Evolutionary conservation across 1,284 basidiomycete species (phyloP).

Genomic region (Abortiporus biennis): DNA sequence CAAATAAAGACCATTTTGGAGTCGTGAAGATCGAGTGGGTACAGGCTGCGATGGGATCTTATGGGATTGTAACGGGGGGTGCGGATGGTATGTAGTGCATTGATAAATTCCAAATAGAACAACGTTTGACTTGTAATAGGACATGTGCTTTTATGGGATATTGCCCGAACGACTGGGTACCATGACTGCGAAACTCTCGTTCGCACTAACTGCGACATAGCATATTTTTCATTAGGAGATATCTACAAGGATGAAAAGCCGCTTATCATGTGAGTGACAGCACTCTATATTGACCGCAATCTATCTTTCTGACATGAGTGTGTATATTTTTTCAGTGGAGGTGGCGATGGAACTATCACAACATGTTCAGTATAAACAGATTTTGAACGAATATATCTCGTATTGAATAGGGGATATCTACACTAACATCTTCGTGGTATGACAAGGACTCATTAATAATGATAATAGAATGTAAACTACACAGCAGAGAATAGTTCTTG

Average conservation of each 20-base stretch:
- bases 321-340: neutral
- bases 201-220: conserved; percentile 48
- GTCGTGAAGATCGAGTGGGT: conserved; percentile 54
- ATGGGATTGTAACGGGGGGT: conserved; percentile 55
- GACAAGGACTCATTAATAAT: too few species aligned
- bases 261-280: conserved; percentile 54
- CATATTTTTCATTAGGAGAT: conserved; percentile 55
- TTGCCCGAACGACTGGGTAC: conserved; percentile 29
- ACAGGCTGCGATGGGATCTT: conserved; percentile 30
- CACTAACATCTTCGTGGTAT: too few species aligned
- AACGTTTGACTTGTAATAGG: conserved; percentile 36
- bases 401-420: too few species aligned
- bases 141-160: conserved; percentile 63
- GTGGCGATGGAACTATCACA: neutral
- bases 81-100: conserved; percentile 43
- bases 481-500: too few species aligned
- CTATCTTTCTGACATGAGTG: too few species aligned
- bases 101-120: conserved; percentile 5
- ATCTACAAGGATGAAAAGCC: conserved; percentile 41
- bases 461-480: too few species aligned
- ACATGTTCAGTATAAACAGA: too few species aligned
- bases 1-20: conserved; percentile 37
- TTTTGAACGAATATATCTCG: too few species aligned
- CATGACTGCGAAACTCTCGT: conserved; percentile 45
- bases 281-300: too few species aligned